Evolutionary conservation across 2,329 filamentous ascomycete species (phyloP).

Genomic region (Diaporthe amygdali): DNA sequence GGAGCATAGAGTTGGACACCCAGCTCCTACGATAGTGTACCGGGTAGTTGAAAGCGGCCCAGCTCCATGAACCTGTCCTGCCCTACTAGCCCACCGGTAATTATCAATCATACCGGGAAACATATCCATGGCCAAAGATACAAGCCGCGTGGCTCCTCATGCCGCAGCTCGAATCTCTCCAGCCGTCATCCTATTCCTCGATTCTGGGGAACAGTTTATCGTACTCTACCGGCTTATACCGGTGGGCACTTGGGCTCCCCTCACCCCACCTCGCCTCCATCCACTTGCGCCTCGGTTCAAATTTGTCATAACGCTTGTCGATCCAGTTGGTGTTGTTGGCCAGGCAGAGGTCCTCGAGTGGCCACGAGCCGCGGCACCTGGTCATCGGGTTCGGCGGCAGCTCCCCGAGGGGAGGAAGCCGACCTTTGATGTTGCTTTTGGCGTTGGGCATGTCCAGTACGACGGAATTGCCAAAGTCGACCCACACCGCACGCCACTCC

Average conservation of each 20-base stretch:
- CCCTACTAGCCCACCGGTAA: not conserved
- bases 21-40: not conserved
- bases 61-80: not conserved
- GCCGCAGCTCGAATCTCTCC: not conserved
- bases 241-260: not conserved
- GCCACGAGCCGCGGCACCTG: not conserved
- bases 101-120: not conserved
- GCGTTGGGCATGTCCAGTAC: not conserved
- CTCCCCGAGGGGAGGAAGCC: not conserved
- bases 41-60: not conserved
- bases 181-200: not conserved
- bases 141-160: not conserved
- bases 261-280: not conserved
- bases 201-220: not conserved
- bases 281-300: not conserved
- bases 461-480: not conserved
- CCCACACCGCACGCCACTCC: not conserved
- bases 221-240: not conserved
- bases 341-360: not conserved
- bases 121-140: not conserved
- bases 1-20: not conserved
- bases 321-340: not conserved
- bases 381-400: not conserved
- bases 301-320: not conserved
- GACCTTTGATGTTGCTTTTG: not conserved